Evolutionary conservation across 352 stramenopile genomes (phyloP), one percentile per base, ranked within the genome.

Genomic region (Pythium periplocum): DNA sequence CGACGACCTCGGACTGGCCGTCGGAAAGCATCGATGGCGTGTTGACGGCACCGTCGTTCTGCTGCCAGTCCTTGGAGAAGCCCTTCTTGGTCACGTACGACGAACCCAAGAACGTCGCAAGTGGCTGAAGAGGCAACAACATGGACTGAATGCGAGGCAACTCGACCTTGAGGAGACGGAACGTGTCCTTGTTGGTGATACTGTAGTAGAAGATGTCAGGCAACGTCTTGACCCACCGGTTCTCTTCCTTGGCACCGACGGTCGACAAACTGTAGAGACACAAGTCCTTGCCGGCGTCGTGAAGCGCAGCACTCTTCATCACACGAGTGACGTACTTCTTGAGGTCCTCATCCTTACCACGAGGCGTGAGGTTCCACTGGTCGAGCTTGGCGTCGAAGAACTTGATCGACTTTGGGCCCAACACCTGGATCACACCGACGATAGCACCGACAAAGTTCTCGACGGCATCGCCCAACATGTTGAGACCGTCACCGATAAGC

Each of bases 131-230:
- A 12, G 57, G 53, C 48, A 49, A 26, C 6, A 64, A 43, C 59
- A 65, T 70, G 12, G 55, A 65, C 39, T 57, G 38, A 33, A 50
- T 48, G n/a, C 48, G 45, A 11, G 62, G 66, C 9, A 71, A 45
- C 42, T 39, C 45, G 43, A 71, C 44, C 26, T 48, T 58, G 48
- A 26, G n/a, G 6, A 71, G 32, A 2, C 53, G 59, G 56, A 67
- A 71, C 43, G 66, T 67, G 53, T 64, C 55, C 34, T 59, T 45
- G 40, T 57, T 71, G 10, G 55, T 66, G 48, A 64, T 55, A 40
- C 52, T 67, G 60, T 67, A 75, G 62, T 75, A 75, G 50, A 59
- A 75, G 17, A 75, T 41, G 45, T 61, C 50, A 1, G 66, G 52
- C 31, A 50, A 56, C 26, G 58, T 69, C 51, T 66, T 65, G 46